Evolutionary conservation across 371 early-diverging fungal species (phyloP), one percentile per base, ranked within the genome.

Genomic region (Conidiobolus incongruus): DNA sequence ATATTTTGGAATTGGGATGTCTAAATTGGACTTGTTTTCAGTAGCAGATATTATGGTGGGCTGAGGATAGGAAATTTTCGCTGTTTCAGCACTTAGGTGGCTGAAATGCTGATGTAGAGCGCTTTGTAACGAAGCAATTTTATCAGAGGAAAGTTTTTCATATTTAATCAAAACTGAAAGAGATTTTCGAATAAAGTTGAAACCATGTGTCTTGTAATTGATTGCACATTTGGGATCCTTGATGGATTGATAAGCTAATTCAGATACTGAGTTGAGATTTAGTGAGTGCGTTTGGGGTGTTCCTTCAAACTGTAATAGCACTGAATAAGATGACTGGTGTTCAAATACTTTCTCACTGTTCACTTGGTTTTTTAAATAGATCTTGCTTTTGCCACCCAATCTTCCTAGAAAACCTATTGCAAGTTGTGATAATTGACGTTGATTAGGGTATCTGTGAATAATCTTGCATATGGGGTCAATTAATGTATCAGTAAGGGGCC

Each of bases 321-420:
- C 26, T 34, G 21, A 23, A 35, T 35, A 22, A 26, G 21, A 36
- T 22, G 44, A 3, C 8, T 26, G 26, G 8, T 26, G 26, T 26
- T 26, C 26, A 26, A 26, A 26, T 26, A 4, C 26, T 26, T 26
- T 26, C 8, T 26, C 26, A 26, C 8, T 3, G 26, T 26, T 26
- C 3, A 26, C 8, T 3, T 80, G 68, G 26, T 74, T 72, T 46
- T 72, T 72, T 22, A 90, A 61, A 59, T 79, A 64, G 23, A 77
- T 60, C 17, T 86, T 66, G 54, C 87, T 90, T 23, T 85, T 61
- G 0, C 94, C 95, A 7, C 97, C 98, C 13, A 98, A 70, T 54
- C 95, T 96, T 15, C 98, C 98, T 4, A 98, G 63, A 38, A 98
- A 92, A 2, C 94, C 68, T 58, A 89, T 74, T 2, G 96, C 85